Conservation (phyloP, 1,284 basidiomycete species). For the Sphaerobolus stellatus region DNA sequence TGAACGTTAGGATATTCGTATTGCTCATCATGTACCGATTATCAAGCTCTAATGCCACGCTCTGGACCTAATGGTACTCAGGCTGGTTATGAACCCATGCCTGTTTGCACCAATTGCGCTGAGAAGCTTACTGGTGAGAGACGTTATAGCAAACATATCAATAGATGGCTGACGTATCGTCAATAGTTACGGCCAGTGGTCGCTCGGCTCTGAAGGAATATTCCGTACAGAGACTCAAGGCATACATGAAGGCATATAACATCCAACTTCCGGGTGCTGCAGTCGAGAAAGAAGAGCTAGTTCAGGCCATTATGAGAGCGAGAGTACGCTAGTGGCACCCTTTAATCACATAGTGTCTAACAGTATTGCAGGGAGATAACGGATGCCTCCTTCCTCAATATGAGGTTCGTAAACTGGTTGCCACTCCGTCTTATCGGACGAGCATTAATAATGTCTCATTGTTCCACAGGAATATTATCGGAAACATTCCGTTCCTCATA, state of each 20-base stretch:
- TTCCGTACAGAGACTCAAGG: constrained; percentile 60
- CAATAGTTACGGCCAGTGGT: constrained; percentile 70
- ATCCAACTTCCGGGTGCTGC: constrained; percentile 56
- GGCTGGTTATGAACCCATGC: constrained; percentile 60
- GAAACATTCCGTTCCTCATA: constrained; percentile 57
- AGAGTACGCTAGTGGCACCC: constrained; percentile 40
- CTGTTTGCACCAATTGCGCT: constrained; percentile 71
- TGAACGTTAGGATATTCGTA: constrained; percentile 58
- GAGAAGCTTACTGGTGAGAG: constrained; percentile 64
- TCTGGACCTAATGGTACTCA: constrained; percentile 37
- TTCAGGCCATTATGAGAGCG: constrained; percentile 57
- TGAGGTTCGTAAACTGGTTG: constrained; percentile 43
- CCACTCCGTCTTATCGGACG: constrained; percentile 9
- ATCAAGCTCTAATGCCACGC: constrained; percentile 71
- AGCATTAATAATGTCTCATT: neutral
- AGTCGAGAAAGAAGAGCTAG: constrained; percentile 71
- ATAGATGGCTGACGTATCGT: constrained; percentile 1
- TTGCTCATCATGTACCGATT: constrained; percentile 70
- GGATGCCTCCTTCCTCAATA: constrained; percentile 56
- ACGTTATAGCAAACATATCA: constrained; percentile 1
- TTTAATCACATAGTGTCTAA: neutral
- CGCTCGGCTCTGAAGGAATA: constrained; percentile 52
- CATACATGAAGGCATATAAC: constrained; percentile 67
- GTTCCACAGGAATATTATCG: constrained; percentile 52
- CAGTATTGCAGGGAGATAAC: constrained; percentile 38